Percentiles rank a stretch among this genome's conserved stretches.
Conservation (phyloP, 208 protist species). For the Crithidia thermophila region DNA sequence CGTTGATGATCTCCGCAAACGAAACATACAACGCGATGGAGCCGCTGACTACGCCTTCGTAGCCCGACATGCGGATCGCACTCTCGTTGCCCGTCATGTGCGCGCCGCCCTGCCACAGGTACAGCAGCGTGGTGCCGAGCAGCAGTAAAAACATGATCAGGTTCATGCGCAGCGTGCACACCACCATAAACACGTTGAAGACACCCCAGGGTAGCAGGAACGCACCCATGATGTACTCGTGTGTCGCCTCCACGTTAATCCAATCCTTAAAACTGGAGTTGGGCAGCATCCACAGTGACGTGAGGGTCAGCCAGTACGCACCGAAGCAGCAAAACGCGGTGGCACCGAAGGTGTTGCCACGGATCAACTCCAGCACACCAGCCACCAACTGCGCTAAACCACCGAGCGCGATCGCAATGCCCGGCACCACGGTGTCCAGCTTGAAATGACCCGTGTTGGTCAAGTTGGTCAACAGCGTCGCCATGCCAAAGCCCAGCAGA, state of each 20-base stretch:
- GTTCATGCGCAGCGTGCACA: constrained; percentile 11
- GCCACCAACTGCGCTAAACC: constrained; percentile 45
- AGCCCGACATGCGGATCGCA: constrained; percentile 28
- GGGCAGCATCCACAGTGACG: constrained; percentile 31
- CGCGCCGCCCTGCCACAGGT: constrained; percentile 1
- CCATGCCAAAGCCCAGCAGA: constrained; percentile 52
- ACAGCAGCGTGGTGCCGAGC: constrained; percentile 5
- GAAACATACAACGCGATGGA: constrained; percentile 40
- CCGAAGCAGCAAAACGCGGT: constrained; percentile 35
- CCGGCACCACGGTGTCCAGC: constrained; percentile 27
- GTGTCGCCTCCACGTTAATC: neutral
- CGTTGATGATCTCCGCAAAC: constrained; percentile 37
- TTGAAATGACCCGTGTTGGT: constrained; percentile 35
- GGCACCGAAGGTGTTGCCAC: constrained; percentile 45
- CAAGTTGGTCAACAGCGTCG: constrained; percentile 45
- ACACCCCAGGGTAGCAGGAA: constrained; percentile 9
- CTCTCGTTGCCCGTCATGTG: constrained; percentile 12
- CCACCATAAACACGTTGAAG: constrained; percentile 7
- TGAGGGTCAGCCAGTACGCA: constrained; percentile 41
- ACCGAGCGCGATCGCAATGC: constrained; percentile 41
- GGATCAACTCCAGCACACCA: constrained; percentile 40
- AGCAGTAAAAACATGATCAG: neutral
- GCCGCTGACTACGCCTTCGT: constrained; percentile 39
- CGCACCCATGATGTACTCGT: constrained; percentile 6
- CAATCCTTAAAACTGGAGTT: neutral